Evolutionary conservation across 2,329 filamentous ascomycete genomes (phyloP), one percentile per base, ranked within the genome.

Genomic region (Cryphonectria radicalis): DNA sequence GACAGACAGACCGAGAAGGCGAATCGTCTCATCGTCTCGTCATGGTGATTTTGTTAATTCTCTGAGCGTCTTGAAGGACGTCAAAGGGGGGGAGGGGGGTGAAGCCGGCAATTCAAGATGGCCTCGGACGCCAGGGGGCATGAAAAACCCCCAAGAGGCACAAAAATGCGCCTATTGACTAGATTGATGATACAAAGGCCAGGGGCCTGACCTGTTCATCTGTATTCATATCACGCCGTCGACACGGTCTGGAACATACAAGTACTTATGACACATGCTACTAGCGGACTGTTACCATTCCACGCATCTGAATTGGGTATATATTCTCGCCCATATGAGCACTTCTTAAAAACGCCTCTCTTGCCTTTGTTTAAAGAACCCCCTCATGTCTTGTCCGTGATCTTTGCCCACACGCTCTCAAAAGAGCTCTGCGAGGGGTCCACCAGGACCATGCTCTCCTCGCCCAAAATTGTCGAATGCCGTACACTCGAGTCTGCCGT

Each of bases 381-480:
- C 68, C 68, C 40, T 40, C 69, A 75, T 53, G 74, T 74, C 55
- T 80, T 81, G 40, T 85, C 84, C 46, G 86, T 77, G 22, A 91
- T 91, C 79, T 90, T 89, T 66, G 87, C 90, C 92, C 92, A 94
- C 1, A 90, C 91, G 75, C 83, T 89, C 79, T 94, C 91, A 76
- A 93, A 89, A 4, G 83, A 85, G 65, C 80, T 81, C 70, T 83
- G 78, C 35, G 82, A 76, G 22, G 74, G 70, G 53, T 87, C 86
- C 35, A 90, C 82, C 73, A 90, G 78, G 25, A 90, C 83, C 7
- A 88, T 76, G 73, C 87, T 89, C 74, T 88, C 86, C 70, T 87
- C 85, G 32, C 74, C 79, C 6, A 75, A 72, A 28, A 74, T 70
- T 69, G 76, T 68, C 69, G 74, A 74, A 72, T 53, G 75, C 75